These are phyloP conservation scores for barrel medic (Medicago truncatula) DNA, from an alignment of 306 rosid genomes.

Conservation along the genomic window DNA sequence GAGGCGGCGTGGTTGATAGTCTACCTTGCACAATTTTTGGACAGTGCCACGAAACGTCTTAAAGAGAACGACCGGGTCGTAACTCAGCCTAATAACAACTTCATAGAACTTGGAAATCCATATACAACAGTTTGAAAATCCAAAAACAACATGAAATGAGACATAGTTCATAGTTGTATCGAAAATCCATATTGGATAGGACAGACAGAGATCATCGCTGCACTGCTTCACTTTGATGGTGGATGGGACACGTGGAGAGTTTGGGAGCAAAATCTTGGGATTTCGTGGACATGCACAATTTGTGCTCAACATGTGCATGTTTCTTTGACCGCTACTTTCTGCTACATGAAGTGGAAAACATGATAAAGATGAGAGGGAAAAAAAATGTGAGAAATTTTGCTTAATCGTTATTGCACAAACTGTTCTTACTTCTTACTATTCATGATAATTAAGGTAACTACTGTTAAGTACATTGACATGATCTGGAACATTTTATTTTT, in stretches of 20 bases:
- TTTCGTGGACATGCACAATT: conserved; percentile 14
- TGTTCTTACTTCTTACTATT: not conserved
- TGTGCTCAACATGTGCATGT: not conserved
- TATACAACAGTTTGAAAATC: no score
- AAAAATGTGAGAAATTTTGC: no score
- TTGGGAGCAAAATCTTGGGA: conserved; percentile 15
- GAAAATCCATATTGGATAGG: conserved; percentile 12
- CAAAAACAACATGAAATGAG: no score
- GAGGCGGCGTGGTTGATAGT: no score
- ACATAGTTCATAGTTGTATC: no score
- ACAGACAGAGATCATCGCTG: not conserved
- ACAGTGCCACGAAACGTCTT: no score
- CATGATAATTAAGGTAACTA: not conserved
- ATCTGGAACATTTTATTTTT: not conserved
- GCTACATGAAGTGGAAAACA: not conserved
- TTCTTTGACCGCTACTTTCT: not conserved
- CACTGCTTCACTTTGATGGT: not conserved
- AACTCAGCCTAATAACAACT: no score
- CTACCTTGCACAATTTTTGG: no score
- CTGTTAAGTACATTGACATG: conserved; percentile 5
- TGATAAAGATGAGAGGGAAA: not conserved
- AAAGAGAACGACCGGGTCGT: no score
- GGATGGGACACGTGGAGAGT: conserved; percentile 37
- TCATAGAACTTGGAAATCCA: no score
- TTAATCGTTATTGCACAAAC: no score